Base-by-base conservation (phyloP, 73 alveolate species). In the Paramecium octaurelia region DNA sequence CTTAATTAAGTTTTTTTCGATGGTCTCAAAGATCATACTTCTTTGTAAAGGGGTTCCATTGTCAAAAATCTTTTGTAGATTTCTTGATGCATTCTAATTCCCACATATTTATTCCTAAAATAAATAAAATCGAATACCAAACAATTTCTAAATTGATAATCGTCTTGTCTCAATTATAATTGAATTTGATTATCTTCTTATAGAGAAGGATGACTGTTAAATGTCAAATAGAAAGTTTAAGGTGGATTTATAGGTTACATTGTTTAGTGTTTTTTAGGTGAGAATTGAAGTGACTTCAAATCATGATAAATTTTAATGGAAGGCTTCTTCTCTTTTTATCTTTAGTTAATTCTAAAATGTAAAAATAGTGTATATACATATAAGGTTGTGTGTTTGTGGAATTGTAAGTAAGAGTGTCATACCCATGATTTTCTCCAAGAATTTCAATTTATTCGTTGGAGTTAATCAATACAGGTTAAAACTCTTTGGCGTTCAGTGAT, bases 71-170 rank as follows among this genome's bases (percentile, higher is more conserved):
- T 42, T 75, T 75, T 75, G 12, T 38, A 75, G 46, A 75, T 75
- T 75, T 38, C 88, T 75, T 21, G 88, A 75, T 4, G 88, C 88
- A 75, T 75, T 75, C 88, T 75, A 75, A 42, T 75, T 75, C 5
- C 88, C 88, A 75, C 88, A 75, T 75, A 75, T 35, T 34, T 75
- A 42, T 10, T 75, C 88, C 88, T 75, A 75, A 35, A 16, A n/a
- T n/a, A 4, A 16, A 75, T 2, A 75, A 12, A 29, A 29, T 36
- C 18, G 38, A 1, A 6, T 75, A 75, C 88, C 4, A 75, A 42
- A 42, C 60, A 75, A 38, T 75, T 34, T 18, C 59, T 75, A 75
- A 64, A 64, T 64, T 64, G 24, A 31, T 31, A 64, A 31, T 64
- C 84, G 31, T 64, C 84, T 14, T 64, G 84, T 18, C 84, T 64